Conservation (phyloP, 805 yeast species). For the Sungouiella thailandica region DNA sequence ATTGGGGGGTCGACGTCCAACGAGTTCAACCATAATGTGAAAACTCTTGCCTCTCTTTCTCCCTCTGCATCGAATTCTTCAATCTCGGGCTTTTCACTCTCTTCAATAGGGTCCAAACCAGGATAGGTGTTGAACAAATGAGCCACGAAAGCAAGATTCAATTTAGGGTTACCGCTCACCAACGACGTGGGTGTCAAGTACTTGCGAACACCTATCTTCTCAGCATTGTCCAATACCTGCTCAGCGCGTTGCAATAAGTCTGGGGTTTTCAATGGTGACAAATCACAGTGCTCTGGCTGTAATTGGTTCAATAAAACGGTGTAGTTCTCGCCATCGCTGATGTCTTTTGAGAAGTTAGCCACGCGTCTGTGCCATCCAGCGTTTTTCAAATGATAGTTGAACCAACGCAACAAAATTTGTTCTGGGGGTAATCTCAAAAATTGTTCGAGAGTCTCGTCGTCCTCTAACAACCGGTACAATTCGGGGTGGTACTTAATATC, state of each 20-base stretch:
- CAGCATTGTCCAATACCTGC: slow-evolving; percentile 80
- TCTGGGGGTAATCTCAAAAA: slow-evolving; percentile 96
- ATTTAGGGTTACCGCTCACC: slow-evolving; percentile 93
- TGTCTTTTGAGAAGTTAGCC: slow-evolving; percentile 78
- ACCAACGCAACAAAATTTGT: slow-evolving; percentile 94
- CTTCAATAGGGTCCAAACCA: slow-evolving; percentile 93
- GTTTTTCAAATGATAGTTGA: slow-evolving; percentile 90
- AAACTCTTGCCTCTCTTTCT: slow-evolving; percentile 98
- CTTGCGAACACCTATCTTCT: slow-evolving; percentile 86
- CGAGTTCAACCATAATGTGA: slow-evolving; percentile 95
- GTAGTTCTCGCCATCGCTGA: slow-evolving; percentile 92
- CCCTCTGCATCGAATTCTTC: slow-evolving; percentile 99
- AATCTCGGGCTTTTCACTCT: slow-evolving; percentile 84
- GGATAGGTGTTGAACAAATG: slow-evolving; percentile 95
- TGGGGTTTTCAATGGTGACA: slow-evolving; percentile 70
- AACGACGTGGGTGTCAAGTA: slow-evolving; percentile 90
- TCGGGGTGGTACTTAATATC: slow-evolving; percentile 97
- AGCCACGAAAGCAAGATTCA: slow-evolving; percentile 96
- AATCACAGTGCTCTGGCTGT: slow-evolving; percentile 77
- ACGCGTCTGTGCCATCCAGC: slow-evolving; percentile 89
- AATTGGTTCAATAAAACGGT: slow-evolving; percentile 86
- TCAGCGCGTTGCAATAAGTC: slow-evolving; percentile 83
- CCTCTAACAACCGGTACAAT: slow-evolving; percentile 87
- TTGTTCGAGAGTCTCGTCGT: slow-evolving; percentile 95
- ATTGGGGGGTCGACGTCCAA: slow-evolving; percentile 95